Evolutionary conservation across 257 asterid genomes (phyloP).

Genomic region (Solanum peruvianum): DNA sequence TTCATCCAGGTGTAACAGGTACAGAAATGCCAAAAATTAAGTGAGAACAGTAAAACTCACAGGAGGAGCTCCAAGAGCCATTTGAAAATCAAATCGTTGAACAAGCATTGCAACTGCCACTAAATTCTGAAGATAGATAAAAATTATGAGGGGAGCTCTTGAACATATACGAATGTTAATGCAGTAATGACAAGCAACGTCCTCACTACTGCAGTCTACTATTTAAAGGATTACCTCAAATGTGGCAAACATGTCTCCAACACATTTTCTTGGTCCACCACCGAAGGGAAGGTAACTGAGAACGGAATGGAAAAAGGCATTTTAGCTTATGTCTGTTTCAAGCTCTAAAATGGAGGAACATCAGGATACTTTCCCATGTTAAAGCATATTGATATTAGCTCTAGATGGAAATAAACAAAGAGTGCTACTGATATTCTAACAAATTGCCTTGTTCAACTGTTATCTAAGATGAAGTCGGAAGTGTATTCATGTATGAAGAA

Average conservation of each 20-base stretch:
- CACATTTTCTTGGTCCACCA: conserved; percentile 99
- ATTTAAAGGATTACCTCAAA: conserved; percentile 56
- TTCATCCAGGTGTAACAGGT: background rate
- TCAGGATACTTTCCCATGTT: background rate
- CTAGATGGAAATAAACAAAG: background rate
- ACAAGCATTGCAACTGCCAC: conserved; percentile 93
- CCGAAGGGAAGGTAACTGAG: conserved; percentile 92
- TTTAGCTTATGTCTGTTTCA: background rate
- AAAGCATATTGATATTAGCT: background rate
- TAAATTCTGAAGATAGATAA: conserved; percentile 29
- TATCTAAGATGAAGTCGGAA: background rate
- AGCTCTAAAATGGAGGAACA: background rate
- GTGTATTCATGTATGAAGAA: background rate
- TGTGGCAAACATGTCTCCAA: conserved; percentile 95
- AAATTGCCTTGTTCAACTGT: background rate
- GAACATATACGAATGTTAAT: background rate
- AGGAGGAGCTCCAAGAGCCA: conserved; percentile 92
- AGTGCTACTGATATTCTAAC: background rate
- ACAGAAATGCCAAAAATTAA: background rate
- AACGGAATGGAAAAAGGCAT: background rate
- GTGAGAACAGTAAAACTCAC: conserved; percentile 32
- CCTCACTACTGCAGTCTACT: background rate
- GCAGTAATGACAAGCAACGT: background rate
- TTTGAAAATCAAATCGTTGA: conserved; percentile 73
- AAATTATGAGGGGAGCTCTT: background rate